Evolutionary conservation across 257 asterid genomes (phyloP).

Genomic region (Nicotiana knightiana): DNA sequence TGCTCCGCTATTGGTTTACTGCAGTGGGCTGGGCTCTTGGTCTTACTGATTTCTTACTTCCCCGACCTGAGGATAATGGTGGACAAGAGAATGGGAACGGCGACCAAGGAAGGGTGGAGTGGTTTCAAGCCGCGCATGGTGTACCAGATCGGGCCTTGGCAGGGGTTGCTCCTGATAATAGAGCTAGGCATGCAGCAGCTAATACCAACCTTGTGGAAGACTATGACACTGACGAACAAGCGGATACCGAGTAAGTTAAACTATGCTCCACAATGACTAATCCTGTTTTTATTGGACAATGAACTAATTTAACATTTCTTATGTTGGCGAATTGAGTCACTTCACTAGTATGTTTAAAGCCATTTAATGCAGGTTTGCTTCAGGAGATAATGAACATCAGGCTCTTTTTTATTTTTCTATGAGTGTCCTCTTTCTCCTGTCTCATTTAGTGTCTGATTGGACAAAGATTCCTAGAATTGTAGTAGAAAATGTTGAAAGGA

Average conservation of each 20-base stretch:
- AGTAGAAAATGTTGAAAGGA: not conserved
- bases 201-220: constrained; percentile 38
- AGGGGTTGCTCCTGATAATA: constrained; percentile 47
- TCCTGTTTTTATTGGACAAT: not conserved
- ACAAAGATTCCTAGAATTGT: not conserved
- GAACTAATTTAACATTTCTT: not conserved
- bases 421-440: not conserved
- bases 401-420: not conserved
- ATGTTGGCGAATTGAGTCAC: not conserved
- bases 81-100: constrained; percentile 70
- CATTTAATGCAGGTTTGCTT: not conserved
- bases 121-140: constrained; percentile 50
- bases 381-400: not conserved
- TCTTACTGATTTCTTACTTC: constrained; percentile 77
- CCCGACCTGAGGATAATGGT: constrained; percentile 79
- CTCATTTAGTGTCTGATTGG: not conserved
- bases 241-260: constrained; percentile 75
- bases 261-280: not conserved
- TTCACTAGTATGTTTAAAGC: not conserved
- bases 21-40: constrained; percentile 98
- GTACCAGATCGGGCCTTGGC: constrained; percentile 49
- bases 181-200: constrained; percentile 46
- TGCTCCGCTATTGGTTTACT: constrained; percentile 92
- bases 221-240: constrained; percentile 55
- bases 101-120: constrained; percentile 65